Evolutionary conservation across 73 alveolate species (phyloP).

Genomic region (Tetrahymena borealis): DNA sequence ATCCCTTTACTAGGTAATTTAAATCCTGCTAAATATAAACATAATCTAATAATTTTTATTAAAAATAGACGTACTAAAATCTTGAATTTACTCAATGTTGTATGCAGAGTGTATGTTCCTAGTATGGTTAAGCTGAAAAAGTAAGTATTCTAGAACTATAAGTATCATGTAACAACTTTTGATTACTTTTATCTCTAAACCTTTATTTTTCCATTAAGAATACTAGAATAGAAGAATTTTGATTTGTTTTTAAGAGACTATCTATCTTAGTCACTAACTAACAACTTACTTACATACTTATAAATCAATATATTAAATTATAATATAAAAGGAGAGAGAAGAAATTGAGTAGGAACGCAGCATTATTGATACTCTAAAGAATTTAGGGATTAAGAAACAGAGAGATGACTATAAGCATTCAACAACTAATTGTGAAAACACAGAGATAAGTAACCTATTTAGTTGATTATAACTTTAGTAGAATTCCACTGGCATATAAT

Average conservation of each 20-base stretch:
- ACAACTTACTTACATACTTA: neutral
- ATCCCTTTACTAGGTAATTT: constrained; percentile 25
- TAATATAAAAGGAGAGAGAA: neutral
- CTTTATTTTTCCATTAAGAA: too few species aligned
- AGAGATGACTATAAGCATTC: neutral
- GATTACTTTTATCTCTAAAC: too few species aligned
- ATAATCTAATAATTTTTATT: too few species aligned
- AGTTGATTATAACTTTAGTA: too few species aligned
- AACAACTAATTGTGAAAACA: neutral
- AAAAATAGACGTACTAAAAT: neutral
- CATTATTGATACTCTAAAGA: neutral
- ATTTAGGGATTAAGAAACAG: neutral
- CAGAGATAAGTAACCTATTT: neutral
- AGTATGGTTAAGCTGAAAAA: neutral
- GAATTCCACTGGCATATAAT: neutral
- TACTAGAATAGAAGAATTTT: too few species aligned
- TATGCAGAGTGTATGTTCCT: neutral
- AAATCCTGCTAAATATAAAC: too few species aligned
- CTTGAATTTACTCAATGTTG: neutral
- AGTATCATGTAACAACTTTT: neutral
- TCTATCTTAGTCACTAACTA: too few species aligned
- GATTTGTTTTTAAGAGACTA: too few species aligned
- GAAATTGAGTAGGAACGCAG: neutral
- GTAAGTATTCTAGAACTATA: neutral
- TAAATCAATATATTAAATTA: too few species aligned